Base-by-base conservation (phyloP, 1,139 yeast genomes). In the Diutina sp. region DNA sequence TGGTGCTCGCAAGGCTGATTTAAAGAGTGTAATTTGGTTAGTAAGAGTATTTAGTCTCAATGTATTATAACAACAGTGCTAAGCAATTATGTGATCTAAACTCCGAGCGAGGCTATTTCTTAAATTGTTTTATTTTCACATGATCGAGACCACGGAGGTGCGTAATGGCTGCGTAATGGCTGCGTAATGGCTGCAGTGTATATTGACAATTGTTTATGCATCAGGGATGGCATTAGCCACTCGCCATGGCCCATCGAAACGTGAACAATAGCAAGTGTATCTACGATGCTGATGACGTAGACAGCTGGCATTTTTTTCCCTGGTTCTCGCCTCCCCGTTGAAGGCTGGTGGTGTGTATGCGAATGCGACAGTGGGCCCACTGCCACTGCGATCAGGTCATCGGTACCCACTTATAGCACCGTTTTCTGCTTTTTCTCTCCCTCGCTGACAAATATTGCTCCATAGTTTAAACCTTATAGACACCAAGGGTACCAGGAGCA, bases 1-100 rank as follows among this genome's bases (percentile, higher is more conserved):
- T 93, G 99, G 99, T 75, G 78, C 60, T 68, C 76, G 9, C 80
- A 74, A 57, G 79, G 78, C 3, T 76, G 29, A 28, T 8, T 12
- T 29, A 8, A 29, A 16, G 9, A 9, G 14, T 16, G 25, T 18
- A 18, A 45, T 16, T 7, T n/a, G n/a, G n/a, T n/a, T n/a, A n/a
- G n/a, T n/a, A n/a, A n/a, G n/a, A n/a, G n/a, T n/a, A 45, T 16
- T 16, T 16, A 16, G 16, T 45, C 21, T 45, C 38, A 4, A 32
- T 11, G 12, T 32, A 9, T 32, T 32, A 9, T 11, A 32, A 8
- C 12, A 32, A 3, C 35, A 32, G 35, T 32, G 9, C 35, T 11
- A 4, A 8, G 11, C 35, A 32, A 21, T 2, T 32, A 32, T 32
- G 2, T 8, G 41, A 8, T 11, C 41, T n/a, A 35, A 35, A 35